Percentiles rank a stretch among this genome's conserved stretches.
Conservation (phyloP, 2,329 filamentous ascomycete genomes). For the Aquanectria penicillioides region DNA sequence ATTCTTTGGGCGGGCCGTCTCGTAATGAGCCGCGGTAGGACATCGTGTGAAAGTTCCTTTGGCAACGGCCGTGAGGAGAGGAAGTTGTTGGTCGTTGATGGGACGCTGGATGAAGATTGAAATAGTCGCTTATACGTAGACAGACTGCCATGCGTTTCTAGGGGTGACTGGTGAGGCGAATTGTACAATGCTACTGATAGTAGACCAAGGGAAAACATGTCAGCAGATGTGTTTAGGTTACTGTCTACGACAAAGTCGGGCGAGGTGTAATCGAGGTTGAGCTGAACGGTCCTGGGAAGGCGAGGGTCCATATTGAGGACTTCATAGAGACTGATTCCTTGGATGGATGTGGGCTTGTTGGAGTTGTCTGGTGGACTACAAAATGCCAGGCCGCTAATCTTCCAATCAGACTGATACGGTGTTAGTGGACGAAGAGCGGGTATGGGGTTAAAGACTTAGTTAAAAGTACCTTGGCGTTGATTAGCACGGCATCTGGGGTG, state of each 20-base stretch:
- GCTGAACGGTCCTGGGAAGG: conserved; percentile 82
- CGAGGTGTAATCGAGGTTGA: conserved; percentile 92
- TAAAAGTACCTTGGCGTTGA: conserved; percentile 84
- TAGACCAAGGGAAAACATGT: conserved; percentile 94
- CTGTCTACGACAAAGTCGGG: conserved; percentile 95
- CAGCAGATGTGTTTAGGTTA: conserved; percentile 83
- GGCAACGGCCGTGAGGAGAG: conserved; percentile 83
- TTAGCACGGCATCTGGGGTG: conserved; percentile 90
- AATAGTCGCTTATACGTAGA: conserved; percentile 89
- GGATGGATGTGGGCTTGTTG: conserved; percentile 77
- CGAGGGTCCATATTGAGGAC: conserved; percentile 86
- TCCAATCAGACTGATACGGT: conserved; percentile 84
- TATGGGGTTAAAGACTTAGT: not conserved
- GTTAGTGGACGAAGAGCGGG: conserved; percentile 40
- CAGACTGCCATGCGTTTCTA: conserved; percentile 82
- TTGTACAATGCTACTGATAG: conserved; percentile 93
- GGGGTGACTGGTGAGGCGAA: conserved; percentile 87
- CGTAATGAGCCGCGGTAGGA: conserved; percentile 88
- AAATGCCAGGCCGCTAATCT: conserved; percentile 94
- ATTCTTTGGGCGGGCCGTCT: conserved; percentile 87
- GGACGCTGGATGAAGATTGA: conserved; percentile 79
- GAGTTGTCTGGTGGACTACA: conserved; percentile 83
- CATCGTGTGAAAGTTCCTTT: conserved; percentile 76
- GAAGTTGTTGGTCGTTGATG: conserved; percentile 84
- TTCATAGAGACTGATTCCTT: conserved; percentile 84